phyloP scores from a whole-genome alignment of 2,329 filamentous ascomycete genomes.

The Teratosphaeria destructans region DNA sequence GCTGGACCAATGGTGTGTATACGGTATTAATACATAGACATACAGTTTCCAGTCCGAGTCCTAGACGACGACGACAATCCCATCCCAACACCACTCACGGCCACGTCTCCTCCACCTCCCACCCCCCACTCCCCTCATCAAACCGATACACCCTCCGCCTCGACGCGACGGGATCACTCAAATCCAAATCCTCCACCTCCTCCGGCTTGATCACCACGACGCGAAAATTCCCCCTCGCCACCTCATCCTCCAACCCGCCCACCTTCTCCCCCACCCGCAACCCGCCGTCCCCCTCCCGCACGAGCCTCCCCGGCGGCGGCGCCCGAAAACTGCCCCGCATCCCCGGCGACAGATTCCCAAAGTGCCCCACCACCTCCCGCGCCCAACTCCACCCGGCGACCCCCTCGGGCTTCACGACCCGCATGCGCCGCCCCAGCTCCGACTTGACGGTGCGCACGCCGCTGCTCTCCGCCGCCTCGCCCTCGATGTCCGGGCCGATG shows the following conservation, averaged over 20 bases:
- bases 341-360: constrained; percentile 73
- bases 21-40: no score
- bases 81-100: constrained; percentile 20
- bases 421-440: constrained; percentile 54
- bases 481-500: constrained; percentile 58
- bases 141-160: constrained; percentile 59
- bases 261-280: constrained; percentile 52
- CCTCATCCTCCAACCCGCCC: constrained; percentile 56
- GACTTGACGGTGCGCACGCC: constrained; percentile 50
- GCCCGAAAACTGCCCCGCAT: constrained; percentile 65
- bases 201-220: constrained; percentile 79
- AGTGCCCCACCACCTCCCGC: constrained; percentile 72
- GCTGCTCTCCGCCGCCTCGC: constrained; percentile 38
- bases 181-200: constrained; percentile 63
- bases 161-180: constrained; percentile 54
- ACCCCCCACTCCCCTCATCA: constrained; percentile 41
- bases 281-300: constrained; percentile 34
- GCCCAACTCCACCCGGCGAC: constrained; percentile 61
- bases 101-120: constrained; percentile 64
- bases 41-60: no score
- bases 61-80: no score
- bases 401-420: constrained; percentile 36
- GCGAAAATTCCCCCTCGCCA: constrained; percentile 67
- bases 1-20: no score
- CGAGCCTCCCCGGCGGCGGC: constrained; percentile 41